Conservation (phyloP, 768 basidiomycete genomes). For the Lactarius hengduanensis region DNA sequence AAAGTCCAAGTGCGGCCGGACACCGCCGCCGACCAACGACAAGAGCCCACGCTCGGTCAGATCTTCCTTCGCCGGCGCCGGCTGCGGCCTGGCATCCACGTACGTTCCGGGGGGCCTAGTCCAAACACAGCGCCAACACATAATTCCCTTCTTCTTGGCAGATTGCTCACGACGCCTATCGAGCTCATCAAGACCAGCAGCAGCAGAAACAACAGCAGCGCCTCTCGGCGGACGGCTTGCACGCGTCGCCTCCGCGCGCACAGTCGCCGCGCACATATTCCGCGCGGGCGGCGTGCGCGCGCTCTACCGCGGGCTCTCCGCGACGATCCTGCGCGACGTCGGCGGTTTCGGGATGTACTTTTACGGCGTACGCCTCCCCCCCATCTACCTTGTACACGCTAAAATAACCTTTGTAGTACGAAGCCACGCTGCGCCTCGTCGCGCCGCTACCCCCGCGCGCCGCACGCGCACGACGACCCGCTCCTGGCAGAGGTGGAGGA, state of each 20-base stretch:
- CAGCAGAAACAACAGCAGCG: slow-evolving; percentile 56
- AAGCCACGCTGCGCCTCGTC: slow-evolving; percentile 58
- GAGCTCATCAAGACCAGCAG: slow-evolving; percentile 88
- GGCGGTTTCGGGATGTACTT: slow-evolving; percentile 85
- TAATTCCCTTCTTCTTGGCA: slow-evolving; percentile 31
- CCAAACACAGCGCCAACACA: background rate
- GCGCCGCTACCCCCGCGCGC: slow-evolving; percentile 29
- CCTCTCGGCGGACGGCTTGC: background rate
- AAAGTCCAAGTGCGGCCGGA: slow-evolving; percentile 54
- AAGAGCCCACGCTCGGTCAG: slow-evolving; percentile 64
- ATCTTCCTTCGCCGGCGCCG: slow-evolving; percentile 76
- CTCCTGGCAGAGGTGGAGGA: slow-evolving; percentile 43
- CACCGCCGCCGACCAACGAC: slow-evolving; percentile 38
- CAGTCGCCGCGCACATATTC: slow-evolving; percentile 57
- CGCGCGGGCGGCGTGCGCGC: slow-evolving; percentile 57
- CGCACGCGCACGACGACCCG: slow-evolving; percentile 33
- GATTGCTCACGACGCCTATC: slow-evolving; percentile 76
- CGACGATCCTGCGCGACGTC: slow-evolving; percentile 73
- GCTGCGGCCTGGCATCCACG: slow-evolving; percentile 79
- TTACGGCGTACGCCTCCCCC: slow-evolving; percentile 21
- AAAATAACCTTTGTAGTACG: too few relatives aligned
- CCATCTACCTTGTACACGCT: too few relatives aligned
- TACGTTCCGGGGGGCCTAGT: slow-evolving; percentile 41
- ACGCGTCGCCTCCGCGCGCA: slow-evolving; percentile 36
- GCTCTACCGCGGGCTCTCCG: slow-evolving; percentile 72